Conservation (phyloP, 352 stramenopile genomes). For the Globisporangium lucens region DNA sequence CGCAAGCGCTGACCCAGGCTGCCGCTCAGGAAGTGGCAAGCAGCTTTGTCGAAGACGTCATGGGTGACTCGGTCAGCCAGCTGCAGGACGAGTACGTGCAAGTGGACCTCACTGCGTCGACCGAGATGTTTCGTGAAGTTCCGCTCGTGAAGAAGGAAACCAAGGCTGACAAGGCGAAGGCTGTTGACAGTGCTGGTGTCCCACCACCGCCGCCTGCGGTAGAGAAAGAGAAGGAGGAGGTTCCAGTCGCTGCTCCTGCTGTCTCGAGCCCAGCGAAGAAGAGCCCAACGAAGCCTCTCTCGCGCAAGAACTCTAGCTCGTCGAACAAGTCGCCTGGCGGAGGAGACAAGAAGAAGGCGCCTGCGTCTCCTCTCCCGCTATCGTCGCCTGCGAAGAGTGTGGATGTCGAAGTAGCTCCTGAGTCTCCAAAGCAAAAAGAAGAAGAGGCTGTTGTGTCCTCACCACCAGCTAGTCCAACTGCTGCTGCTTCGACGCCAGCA, state of each 20-base stretch:
- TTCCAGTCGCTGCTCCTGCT: neutral
- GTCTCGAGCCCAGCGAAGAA: slow-evolving; percentile 15
- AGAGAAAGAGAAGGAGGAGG: slow-evolving; percentile 13
- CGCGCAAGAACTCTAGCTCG: slow-evolving; percentile 24
- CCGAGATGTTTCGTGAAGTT: slow-evolving; percentile 28
- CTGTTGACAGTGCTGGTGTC: neutral
- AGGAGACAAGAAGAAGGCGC: slow-evolving; percentile 25
- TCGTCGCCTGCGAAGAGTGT: slow-evolving; percentile 10
- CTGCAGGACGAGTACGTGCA: slow-evolving; percentile 65
- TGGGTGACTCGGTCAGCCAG: slow-evolving; percentile 45
- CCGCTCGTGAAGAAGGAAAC: slow-evolving; percentile 15
- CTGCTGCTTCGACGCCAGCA: neutral
- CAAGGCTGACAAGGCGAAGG: slow-evolving; percentile 2
- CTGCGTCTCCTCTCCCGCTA: neutral
- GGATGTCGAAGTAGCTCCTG: slow-evolving; percentile 23
- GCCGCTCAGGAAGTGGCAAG: slow-evolving; percentile 31
- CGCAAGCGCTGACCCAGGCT: slow-evolving; percentile 21
- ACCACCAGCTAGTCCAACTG: slow-evolving; percentile 8
- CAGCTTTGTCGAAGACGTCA: slow-evolving; percentile 39
- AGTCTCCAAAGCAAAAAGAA: slow-evolving; percentile 25
- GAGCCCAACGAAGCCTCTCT: slow-evolving; percentile 18
- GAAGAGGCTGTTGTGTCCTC: slow-evolving; percentile 12
- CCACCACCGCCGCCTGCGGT: neutral
- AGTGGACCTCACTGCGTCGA: slow-evolving; percentile 58
- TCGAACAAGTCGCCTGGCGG: slow-evolving; percentile 20